Conservation (phyloP, 805 yeast genomes). For the Brettanomyces custersianus region DNA sequence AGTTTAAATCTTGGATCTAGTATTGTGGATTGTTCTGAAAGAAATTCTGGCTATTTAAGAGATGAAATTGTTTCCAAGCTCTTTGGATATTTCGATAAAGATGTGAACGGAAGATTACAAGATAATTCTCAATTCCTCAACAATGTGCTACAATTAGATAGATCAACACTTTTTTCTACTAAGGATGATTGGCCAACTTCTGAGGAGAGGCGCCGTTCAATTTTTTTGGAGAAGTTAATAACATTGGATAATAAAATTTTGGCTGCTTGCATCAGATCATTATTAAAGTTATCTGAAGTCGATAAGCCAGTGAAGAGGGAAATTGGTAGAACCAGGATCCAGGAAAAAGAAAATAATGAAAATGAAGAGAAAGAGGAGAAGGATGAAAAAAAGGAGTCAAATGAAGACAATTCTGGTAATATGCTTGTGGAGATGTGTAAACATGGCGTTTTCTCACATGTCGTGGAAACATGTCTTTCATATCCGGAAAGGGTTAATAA, state of each 20-base stretch:
- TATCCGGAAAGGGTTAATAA: constrained; percentile 35
- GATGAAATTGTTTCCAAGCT: constrained; percentile 48
- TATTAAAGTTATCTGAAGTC: constrained; percentile 41
- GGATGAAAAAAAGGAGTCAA: neutral
- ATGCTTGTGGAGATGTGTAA: constrained; percentile 59
- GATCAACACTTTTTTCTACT: constrained; percentile 74
- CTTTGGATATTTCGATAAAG: constrained; percentile 32
- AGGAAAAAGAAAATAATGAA: neutral
- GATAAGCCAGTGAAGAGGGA: neutral
- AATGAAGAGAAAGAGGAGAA: neutral
- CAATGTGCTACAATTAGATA: constrained; percentile 51
- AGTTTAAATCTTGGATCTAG: constrained; percentile 63
- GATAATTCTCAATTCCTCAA: constrained; percentile 47
- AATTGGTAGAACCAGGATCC: neutral
- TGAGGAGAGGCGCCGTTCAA: constrained; percentile 72
- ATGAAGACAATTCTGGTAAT: constrained; percentile 29
- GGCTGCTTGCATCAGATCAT: constrained; percentile 46
- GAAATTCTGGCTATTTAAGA: constrained; percentile 48
- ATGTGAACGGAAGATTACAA: constrained; percentile 24
- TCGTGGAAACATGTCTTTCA: constrained; percentile 58
- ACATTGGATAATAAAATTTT: constrained; percentile 57
- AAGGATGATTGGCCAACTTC: constrained; percentile 89
- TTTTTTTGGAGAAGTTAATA: constrained; percentile 66
- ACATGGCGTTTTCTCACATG: constrained; percentile 89
- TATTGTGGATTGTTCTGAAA: constrained; percentile 56